Conservation (phyloP, 2,329 filamentous ascomycete species). For the Colletotrichum magnum region DNA sequence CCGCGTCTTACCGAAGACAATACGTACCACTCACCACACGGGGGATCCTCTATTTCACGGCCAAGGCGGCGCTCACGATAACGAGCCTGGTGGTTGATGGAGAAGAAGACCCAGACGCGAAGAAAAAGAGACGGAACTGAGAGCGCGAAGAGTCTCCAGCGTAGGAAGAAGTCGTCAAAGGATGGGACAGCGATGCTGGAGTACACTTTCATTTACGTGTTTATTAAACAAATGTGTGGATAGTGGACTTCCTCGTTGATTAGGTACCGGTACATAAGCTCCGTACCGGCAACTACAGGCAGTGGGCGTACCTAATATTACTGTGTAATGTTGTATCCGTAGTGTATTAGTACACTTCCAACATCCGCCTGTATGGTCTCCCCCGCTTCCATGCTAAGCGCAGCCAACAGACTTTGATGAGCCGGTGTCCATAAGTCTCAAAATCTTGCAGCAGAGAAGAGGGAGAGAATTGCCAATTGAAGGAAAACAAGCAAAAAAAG, state of each 20-base stretch:
- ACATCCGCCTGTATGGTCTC: neutral
- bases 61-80: neutral
- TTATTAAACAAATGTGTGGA: too few species aligned
- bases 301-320: too few species aligned
- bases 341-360: neutral
- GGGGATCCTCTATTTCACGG: neutral
- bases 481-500: neutral
- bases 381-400: neutral
- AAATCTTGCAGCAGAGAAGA: neutral
- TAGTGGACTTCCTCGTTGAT: too few species aligned
- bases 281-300: too few species aligned
- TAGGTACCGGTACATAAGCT: too few species aligned
- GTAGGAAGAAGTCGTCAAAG: too few species aligned
- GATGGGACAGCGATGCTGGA: too few species aligned
- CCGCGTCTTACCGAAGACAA: neutral
- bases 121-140: slow-evolving; percentile 3
- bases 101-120: neutral
- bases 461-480: neutral
- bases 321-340: too few species aligned
- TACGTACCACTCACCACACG: neutral
- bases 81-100: neutral
- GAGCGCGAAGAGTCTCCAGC: too few species aligned
- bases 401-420: slow-evolving; percentile 25
- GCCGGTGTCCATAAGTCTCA: neutral
- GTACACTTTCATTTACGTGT: too few species aligned